Conservation (phyloP, 1,284 basidiomycete genomes). For the Trametes versicolor region DNA sequence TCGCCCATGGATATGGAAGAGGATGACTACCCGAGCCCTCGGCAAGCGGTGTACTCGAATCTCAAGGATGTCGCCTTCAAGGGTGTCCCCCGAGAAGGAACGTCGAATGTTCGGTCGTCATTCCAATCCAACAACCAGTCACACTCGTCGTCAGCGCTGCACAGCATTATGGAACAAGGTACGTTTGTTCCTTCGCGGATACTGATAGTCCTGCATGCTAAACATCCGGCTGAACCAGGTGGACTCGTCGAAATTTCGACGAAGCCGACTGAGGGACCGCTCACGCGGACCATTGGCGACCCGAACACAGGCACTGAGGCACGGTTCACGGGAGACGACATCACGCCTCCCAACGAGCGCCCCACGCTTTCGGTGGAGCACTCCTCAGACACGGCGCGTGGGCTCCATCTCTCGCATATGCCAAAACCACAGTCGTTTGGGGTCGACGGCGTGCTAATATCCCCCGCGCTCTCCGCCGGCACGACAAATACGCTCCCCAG, state of each 20-base stretch:
- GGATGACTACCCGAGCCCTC: conserved; percentile 28
- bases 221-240: conserved; percentile 47
- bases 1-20: conserved; percentile 29
- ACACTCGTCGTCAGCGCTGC: conserved; percentile 60
- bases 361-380: conserved; percentile 19
- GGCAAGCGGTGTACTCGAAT: conserved; percentile 23
- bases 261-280: conserved; percentile 49
- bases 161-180: conserved; percentile 79
- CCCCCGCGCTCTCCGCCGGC: conserved; percentile 30
- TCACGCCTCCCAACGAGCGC: conserved; percentile 25
- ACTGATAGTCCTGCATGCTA: background rate
- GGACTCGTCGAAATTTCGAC: conserved; percentile 69
- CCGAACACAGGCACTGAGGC: conserved; percentile 54
- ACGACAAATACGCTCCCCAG: conserved; percentile 25
- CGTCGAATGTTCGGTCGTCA: conserved; percentile 23
- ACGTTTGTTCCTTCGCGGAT: conserved; percentile 19
- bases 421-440: conserved; percentile 38
- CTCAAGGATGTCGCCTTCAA: conserved; percentile 16
- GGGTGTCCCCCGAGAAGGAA: conserved; percentile 16
- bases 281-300: conserved; percentile 58
- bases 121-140: conserved; percentile 28
- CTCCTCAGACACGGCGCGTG: conserved; percentile 33
- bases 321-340: conserved; percentile 31
- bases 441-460: conserved; percentile 35
- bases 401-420: conserved; percentile 34